Conservation (phyloP, 140 eudicot genomes). For the Senecio squalidus region DNA sequence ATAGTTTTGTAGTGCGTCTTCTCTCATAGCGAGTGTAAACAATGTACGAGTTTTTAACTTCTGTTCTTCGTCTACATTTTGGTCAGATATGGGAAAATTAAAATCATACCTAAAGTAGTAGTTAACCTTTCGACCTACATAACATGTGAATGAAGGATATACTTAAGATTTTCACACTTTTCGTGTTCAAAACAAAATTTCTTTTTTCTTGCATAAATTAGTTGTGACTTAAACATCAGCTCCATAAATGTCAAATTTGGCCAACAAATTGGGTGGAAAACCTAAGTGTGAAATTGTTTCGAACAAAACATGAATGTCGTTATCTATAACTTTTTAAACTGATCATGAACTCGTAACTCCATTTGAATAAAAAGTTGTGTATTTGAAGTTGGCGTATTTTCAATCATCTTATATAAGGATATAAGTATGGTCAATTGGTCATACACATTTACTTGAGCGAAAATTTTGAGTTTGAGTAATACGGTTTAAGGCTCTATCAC, state of each 20-base stretch:
- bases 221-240: not conserved
- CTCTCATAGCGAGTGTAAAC: too few relatives aligned
- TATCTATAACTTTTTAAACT: not conserved
- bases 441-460: too few relatives aligned
- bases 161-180: not conserved
- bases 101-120: conserved; percentile 3
- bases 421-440: too few relatives aligned
- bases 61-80: too few relatives aligned
- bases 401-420: too few relatives aligned
- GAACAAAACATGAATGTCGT: not conserved
- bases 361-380: not conserved
- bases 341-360: not conserved
- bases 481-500: not conserved
- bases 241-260: not conserved
- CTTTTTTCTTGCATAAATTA: not conserved
- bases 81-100: not conserved
- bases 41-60: too few relatives aligned
- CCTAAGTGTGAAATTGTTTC: not conserved
- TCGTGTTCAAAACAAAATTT: not conserved
- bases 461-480: too few relatives aligned
- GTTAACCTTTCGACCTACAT: too few relatives aligned
- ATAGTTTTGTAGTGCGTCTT: too few relatives aligned
- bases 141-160: not conserved
- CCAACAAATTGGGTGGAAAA: not conserved
- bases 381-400: not conserved